Base-by-base conservation (phyloP, 2,329 filamentous ascomycete species). In the Ceratocystis ficicola region DNA sequence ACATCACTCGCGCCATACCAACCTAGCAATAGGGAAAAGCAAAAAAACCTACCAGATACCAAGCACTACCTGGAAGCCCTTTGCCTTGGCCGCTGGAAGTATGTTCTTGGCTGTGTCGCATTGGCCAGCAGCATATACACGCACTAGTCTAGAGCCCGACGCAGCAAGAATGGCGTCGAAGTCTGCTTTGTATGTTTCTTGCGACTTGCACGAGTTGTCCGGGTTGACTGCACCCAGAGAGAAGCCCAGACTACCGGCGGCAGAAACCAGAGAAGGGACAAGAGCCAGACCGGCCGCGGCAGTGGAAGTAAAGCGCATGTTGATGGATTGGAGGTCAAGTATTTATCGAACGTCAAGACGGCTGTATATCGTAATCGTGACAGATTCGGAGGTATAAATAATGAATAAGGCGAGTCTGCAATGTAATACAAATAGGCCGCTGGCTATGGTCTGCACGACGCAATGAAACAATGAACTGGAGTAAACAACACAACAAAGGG, bases 21-120 rank as follows among this genome's bases (percentile, higher is more conserved):
- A 44, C 22, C 3, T 20, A 25, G 46, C 4, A 50, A 65, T 7
- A 30, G 50, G 41, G 28, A 12, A 41, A 25, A 25, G 22, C 1
- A 25, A 25, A 7, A 30, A 41, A 44, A 71, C 78, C 69, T 75
- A 85, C 86, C 86, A 89, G 72, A 89, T 82, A 68, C 85, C 86
- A 50, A 89, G 75, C n/a, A 89, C 77, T 68, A 89, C 85, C 75
- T 87, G 77, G 75, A 88, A 85, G 20, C 79, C 81, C 74, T 85
- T 84, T 59, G 73, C 73, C 76, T 85, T 83, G 1, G 86, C 86
- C 44, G 85, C 86, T 3, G 86, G 85, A 32, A 89, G 74, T 65
- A 88, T 83, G 68, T 83, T 75, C 73, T 81, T 76, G 5, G 85
- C 83, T 57, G 80, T 82, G 69, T 87, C 78, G 75, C 87, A 89